Conservation (phyloP, 345 rosid genomes). For the Theobroma cacao region DNA sequence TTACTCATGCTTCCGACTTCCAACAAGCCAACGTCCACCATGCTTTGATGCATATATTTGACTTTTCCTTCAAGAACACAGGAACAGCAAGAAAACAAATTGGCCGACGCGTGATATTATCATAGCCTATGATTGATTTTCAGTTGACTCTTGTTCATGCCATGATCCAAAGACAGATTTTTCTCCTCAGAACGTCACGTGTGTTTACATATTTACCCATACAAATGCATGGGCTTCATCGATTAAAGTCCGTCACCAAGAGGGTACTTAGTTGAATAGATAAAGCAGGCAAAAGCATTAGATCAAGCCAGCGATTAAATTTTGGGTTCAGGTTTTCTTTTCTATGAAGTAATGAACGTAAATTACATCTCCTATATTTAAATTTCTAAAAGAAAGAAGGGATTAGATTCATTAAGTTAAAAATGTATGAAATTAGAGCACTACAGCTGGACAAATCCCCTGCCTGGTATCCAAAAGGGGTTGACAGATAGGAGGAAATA, state of each 20-base stretch:
- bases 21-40: constrained; percentile 19
- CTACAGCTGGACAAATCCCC: not conserved
- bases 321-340: not conserved
- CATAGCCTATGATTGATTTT: not conserved
- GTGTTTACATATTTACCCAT: not conserved
- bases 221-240: not conserved
- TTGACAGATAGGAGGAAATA: not conserved
- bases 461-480: not conserved
- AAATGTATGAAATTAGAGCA: not conserved
- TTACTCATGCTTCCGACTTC: constrained; percentile 25
- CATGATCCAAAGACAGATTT: not conserved
- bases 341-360: not conserved
- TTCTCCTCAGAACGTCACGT: not conserved
- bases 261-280: not conserved
- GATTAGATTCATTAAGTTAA: not conserved
- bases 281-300: not conserved
- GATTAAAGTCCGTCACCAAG: not conserved
- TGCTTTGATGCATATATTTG: constrained; percentile 40
- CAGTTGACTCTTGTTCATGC: not conserved
- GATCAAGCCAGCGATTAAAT: not conserved
- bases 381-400: not conserved
- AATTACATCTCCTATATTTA: not conserved
- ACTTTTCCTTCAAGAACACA: constrained; percentile 26
- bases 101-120: not conserved
- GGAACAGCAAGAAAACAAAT: constrained; percentile 25